phyloP scores from a whole-genome alignment of 2,329 filamentous ascomycete species.

The Fusarium equiseti region DNA sequence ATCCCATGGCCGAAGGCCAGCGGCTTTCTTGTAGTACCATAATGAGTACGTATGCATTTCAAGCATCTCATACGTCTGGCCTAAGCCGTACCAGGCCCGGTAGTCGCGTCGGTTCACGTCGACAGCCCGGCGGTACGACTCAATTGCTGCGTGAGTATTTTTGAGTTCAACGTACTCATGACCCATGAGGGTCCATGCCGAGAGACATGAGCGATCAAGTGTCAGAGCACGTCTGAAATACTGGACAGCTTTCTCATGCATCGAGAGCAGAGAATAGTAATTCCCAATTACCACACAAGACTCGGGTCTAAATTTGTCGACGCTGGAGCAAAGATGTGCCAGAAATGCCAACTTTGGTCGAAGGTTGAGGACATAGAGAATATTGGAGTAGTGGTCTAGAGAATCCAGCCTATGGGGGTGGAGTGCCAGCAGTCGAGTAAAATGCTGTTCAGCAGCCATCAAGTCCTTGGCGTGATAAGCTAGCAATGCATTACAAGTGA shows the following conservation, averaged over 20 bases:
- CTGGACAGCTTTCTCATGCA: conserved; percentile 97
- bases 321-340: conserved; percentile 88
- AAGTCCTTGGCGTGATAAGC: conserved; percentile 92
- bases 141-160: conserved; percentile 97
- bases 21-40: conserved; percentile 97
- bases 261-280: conserved; percentile 93
- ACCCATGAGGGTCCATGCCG: conserved; percentile 98
- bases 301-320: conserved; percentile 96
- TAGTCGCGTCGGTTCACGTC: conserved; percentile 97
- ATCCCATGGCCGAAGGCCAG: conserved; percentile 92
- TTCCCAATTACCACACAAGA: conserved; percentile 98
- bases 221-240: conserved; percentile 95
- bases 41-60: conserved; percentile 98
- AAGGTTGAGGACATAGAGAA: conserved; percentile 91
- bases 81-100: conserved; percentile 96
- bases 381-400: conserved; percentile 96
- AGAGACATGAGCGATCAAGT: conserved; percentile 89
- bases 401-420: conserved; percentile 83
- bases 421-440: conserved; percentile 84
- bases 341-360: conserved; percentile 92
- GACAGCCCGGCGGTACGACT: conserved; percentile 94
- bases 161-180: conserved; percentile 99
- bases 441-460: conserved; percentile 72
- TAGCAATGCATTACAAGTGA: conserved; percentile 88
- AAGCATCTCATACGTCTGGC: conserved; percentile 96